These are phyloP conservation scores for Cordia subcordata DNA, from an alignment of 257 asterid species.

Conservation along the genomic window DNA sequence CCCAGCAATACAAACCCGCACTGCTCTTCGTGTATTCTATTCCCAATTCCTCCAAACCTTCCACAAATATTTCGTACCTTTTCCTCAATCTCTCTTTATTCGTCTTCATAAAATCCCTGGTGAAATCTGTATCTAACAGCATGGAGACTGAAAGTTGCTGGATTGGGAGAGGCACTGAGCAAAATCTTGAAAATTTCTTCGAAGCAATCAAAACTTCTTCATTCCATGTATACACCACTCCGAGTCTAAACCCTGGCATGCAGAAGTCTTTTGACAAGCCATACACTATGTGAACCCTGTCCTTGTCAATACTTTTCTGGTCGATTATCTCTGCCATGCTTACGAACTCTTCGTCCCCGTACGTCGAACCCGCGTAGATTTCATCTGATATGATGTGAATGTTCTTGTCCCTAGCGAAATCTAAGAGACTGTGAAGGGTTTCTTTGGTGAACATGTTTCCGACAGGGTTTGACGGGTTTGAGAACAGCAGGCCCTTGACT, in stretches of 20 bases:
- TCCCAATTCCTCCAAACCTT: conserved; percentile 57
- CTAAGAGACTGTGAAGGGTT: conserved; percentile 48
- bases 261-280: conserved; percentile 86
- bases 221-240: conserved; percentile 73
- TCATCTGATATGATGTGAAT: conserved; percentile 92
- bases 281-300: conserved; percentile 82
- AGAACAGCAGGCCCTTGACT: conserved; percentile 80
- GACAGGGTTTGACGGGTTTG: conserved; percentile 90
- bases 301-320: conserved; percentile 57
- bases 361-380: conserved; percentile 75
- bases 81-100: conserved; percentile 53
- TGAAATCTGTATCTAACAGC: conserved; percentile 74
- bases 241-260: conserved; percentile 86
- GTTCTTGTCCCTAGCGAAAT: conserved; percentile 80
- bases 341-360: conserved; percentile 71
- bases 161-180: conserved; percentile 77
- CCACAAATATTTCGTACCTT: conserved; percentile 52
- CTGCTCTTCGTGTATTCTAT: conserved; percentile 59
- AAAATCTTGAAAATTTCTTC: conserved; percentile 70
- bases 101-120: conserved; percentile 41
- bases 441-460: conserved; percentile 64
- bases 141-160: conserved; percentile 68
- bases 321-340: conserved; percentile 86
- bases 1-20: conserved; percentile 94
- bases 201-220: conserved; percentile 79